Base-by-base conservation (phyloP, 495 filamentous ascomycete species). In the Margaritispora aquatica region DNA sequence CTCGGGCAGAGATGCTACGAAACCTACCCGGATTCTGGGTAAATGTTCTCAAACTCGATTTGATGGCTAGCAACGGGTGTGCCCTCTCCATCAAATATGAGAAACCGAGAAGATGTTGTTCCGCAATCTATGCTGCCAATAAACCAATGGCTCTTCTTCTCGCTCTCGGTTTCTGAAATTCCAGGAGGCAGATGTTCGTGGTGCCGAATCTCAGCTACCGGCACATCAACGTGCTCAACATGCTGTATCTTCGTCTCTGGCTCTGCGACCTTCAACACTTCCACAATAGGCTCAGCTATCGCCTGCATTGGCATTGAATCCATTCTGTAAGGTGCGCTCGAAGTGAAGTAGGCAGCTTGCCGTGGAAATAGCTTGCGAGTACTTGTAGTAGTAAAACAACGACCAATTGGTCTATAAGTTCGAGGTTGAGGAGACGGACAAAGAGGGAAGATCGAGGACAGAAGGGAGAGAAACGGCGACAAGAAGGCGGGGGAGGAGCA, bases 91-190 rank as follows among this genome's bases (percentile, higher is more conserved):
- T 96, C 84, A 72, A 97, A 96, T 59, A 97, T 92, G 57, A 97
- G 77, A 70, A 96, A 96, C 17, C 93, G 84, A 29, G 93, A 90
- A 63, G 89, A 95, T 15, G 93, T 96, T 7, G 93, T 97, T 22
- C 93, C 93, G 67, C 93, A 89, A 68, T 97, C 93, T 67, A 97
- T 93, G 60, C 76, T 80, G 27, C 80, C 80, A 63, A 81, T 74
- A 48, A 80, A 81, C 68, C 70, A 73, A 61, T 70, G 17, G 8
- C 34, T 44, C 26, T 57, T 22, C 53, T 57, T 66, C 55, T 65
- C 65, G 20, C 56, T 55, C 0, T 61, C 63, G 19, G 66, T 66
- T 29, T 66, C 54, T n/a, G 49, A 49, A 22, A 68, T 48, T 11
- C 63, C 66, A 1, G 38, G 51, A 1, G 66, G 66, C 0, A 68